These are phyloP conservation scores for Ascochyta rabiei DNA, from an alignment of 2,329 filamentous ascomycete genomes.

Conservation along the genomic window DNA sequence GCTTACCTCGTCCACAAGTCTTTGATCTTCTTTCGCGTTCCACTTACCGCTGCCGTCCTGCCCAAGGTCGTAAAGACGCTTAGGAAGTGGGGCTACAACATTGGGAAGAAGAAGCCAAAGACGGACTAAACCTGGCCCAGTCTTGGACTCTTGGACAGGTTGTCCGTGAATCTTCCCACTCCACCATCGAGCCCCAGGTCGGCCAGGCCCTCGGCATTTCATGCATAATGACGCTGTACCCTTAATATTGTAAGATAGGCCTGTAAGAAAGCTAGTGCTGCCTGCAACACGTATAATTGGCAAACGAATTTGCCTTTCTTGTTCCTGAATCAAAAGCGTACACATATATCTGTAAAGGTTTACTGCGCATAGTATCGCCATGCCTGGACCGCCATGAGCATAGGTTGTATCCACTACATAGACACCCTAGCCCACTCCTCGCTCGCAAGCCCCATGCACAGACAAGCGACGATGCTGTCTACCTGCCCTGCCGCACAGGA, in stretches of 20 bases:
- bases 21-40: slow-evolving; percentile 95
- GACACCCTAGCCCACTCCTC: background rate
- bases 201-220: background rate
- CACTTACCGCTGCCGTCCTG: slow-evolving; percentile 85
- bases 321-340: background rate
- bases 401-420: background rate
- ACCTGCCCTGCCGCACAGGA: background rate
- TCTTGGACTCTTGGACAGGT: background rate
- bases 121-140: slow-evolving; percentile 3
- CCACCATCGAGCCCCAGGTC: background rate
- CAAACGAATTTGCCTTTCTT: background rate
- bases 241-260: slow-evolving; percentile 16
- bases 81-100: slow-evolving; percentile 90
- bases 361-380: background rate
- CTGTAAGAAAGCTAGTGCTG: slow-evolving; percentile 7
- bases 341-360: background rate
- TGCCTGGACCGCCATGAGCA: background rate
- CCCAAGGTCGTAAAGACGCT: slow-evolving; percentile 93
- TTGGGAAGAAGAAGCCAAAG: slow-evolving; percentile 73
- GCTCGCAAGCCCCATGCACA: background rate
- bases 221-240: slow-evolving; percentile 18
- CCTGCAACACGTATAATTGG: background rate
- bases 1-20: slow-evolving; percentile 98
- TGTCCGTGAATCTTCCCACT: background rate
- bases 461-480: background rate